Conservation (phyloP, 768 basidiomycete genomes). For the Calvatia gigantea region DNA sequence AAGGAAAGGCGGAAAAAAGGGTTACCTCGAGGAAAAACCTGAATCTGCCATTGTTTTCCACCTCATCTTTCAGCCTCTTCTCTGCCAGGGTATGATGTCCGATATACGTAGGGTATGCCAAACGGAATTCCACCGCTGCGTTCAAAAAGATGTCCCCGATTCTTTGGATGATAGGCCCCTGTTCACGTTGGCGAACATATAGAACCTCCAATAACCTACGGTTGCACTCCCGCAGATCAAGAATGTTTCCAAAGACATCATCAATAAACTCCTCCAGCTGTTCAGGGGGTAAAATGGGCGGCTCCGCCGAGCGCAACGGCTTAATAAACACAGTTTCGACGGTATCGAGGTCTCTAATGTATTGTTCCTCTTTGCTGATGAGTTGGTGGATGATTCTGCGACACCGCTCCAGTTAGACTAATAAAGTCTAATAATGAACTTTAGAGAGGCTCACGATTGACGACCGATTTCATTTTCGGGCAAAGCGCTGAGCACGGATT, state of each 20-base stretch:
- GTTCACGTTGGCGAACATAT: conserved; percentile 83
- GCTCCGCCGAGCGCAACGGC: conserved; percentile 43
- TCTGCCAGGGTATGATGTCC: conserved; percentile 85
- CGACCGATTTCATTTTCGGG: conserved; percentile 77
- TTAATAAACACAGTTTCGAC: conserved; percentile 66
- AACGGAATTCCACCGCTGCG: conserved; percentile 83
- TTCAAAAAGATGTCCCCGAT: conserved; percentile 90
- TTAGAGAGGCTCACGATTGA: conserved; percentile 51
- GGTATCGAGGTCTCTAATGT: conserved; percentile 80
- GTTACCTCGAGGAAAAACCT: conserved; percentile 83
- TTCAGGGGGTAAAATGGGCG: conserved; percentile 40
- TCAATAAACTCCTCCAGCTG: conserved; percentile 82
- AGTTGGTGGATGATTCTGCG: conserved; percentile 79
- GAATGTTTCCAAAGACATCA: conserved; percentile 85
- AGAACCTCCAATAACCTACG: conserved; percentile 80
- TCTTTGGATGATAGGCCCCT: conserved; percentile 74
- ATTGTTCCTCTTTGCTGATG: conserved; percentile 86
- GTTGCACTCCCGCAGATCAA: conserved; percentile 83
- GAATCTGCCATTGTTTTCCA: conserved; percentile 77
- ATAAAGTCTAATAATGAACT: neutral
- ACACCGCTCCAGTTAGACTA: neutral
- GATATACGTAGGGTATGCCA: conserved; percentile 82
- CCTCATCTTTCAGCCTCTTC: conserved; percentile 83
- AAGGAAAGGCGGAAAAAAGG: neutral
- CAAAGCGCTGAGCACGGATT: conserved; percentile 40